Evolutionary conservation across 2,329 filamentous ascomycete genomes (phyloP).

Genomic region (Hirsutella thompsonii): DNA sequence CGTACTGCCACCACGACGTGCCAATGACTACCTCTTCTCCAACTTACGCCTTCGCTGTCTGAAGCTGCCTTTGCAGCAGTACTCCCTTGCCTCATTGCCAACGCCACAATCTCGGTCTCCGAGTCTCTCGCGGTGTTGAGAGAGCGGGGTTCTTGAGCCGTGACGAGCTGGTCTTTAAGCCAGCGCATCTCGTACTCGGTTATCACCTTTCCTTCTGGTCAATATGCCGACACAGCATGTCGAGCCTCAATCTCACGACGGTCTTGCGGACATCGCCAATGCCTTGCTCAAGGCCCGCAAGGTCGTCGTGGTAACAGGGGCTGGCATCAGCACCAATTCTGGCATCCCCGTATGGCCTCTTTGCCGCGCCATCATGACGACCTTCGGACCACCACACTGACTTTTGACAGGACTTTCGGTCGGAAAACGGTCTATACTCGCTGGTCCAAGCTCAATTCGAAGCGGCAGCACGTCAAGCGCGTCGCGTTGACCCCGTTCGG

Average conservation of each 20-base stretch:
- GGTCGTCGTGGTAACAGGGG: slow-evolving; percentile 59
- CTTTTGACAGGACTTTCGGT: slow-evolving; percentile 50
- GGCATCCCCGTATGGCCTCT: slow-evolving; percentile 49
- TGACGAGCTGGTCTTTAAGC: no score
- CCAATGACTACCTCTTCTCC: no score
- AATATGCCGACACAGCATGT: slow-evolving; percentile 49
- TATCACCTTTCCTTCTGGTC: no score
- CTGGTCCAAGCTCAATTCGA: slow-evolving; percentile 58
- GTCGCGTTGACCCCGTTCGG: slow-evolving; percentile 12
- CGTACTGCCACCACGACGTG: no score
- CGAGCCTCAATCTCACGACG: slow-evolving; percentile 33
- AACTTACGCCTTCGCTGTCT: no score
- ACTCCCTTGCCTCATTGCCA: no score
- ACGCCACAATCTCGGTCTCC: no score
- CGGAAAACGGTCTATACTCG: slow-evolving; percentile 59
- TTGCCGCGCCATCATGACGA: not conserved
- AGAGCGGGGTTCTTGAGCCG: no score
- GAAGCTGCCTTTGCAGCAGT: no score
- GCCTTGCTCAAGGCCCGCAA: slow-evolving; percentile 51
- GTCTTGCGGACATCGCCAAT: slow-evolving; percentile 54
- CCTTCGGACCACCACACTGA: slow-evolving; percentile 4
- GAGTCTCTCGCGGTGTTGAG: no score
- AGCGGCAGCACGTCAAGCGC: slow-evolving; percentile 28
- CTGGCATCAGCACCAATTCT: slow-evolving; percentile 64
- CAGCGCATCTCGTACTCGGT: no score